Evolutionary conservation across 2,329 filamentous ascomycete genomes (phyloP).

Genomic region (Malbranchea zuffiana): DNA sequence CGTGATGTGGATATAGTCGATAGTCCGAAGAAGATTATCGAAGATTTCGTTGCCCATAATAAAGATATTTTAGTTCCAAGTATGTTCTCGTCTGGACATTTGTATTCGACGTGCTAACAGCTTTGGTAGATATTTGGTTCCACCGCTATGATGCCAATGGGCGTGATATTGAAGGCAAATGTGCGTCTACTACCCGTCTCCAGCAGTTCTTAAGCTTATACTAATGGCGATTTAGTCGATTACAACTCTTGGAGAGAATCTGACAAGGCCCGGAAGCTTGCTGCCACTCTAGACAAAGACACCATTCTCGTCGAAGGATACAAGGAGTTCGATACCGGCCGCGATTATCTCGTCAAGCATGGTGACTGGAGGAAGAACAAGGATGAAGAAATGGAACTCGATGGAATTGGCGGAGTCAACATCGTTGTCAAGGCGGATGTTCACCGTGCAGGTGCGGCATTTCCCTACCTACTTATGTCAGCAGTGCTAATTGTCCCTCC

Average conservation of each 20-base stretch:
- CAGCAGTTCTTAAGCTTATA: conserved; percentile 1
- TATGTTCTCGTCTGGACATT: conserved; percentile 41
- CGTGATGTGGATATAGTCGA: conserved; percentile 93
- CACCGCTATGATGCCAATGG: conserved; percentile 66
- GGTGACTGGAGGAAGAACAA: conserved; percentile 89
- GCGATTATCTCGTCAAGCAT: conserved; percentile 80
- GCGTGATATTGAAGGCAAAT: conserved; percentile 85
- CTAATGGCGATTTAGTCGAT: conserved; percentile 53
- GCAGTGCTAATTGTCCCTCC: conserved; percentile 18
- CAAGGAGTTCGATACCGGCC: conserved; percentile 81
- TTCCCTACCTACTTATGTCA: background rate
- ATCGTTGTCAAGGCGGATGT: conserved; percentile 97
- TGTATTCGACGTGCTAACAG: conserved; percentile 9
- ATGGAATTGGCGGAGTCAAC: conserved; percentile 93
- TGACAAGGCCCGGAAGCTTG: conserved; percentile 65
- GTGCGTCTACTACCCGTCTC: conserved; percentile 42
- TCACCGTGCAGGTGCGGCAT: conserved; percentile 67
- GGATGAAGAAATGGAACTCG: conserved; percentile 81
- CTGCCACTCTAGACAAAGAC: conserved; percentile 63
- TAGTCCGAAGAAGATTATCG: conserved; percentile 73
- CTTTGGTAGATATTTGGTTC: conserved; percentile 76
- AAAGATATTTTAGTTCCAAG: conserved; percentile 88
- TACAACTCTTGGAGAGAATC: conserved; percentile 99
- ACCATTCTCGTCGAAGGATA: conserved; percentile 88
- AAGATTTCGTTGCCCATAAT: conserved; percentile 92